phyloP scores from a whole-genome alignment of 208 protist species.

The Crithidia thermophila region DNA sequence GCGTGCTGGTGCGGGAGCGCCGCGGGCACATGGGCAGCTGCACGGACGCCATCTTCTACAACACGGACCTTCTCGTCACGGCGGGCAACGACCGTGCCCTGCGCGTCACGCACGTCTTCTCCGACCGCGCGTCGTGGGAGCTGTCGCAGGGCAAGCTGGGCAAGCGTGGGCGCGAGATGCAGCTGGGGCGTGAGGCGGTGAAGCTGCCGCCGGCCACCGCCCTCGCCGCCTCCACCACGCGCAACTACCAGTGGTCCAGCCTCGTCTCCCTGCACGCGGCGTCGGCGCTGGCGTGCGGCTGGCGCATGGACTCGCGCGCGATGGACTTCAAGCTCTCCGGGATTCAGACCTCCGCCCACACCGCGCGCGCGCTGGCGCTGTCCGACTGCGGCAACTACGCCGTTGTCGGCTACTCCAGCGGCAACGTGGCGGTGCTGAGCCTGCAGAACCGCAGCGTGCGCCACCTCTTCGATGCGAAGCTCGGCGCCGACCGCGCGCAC shows the following conservation, averaged over 20 bases:
- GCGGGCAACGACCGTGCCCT: slow-evolving; percentile 76
- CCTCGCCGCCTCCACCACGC: slow-evolving; percentile 61
- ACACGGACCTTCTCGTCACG: slow-evolving; percentile 82
- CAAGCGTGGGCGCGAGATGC: slow-evolving; percentile 64
- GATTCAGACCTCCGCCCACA: slow-evolving; percentile 70
- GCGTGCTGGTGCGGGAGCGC: slow-evolving; percentile 81
- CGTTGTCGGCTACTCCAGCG: slow-evolving; percentile 86
- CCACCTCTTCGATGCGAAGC: slow-evolving; percentile 68
- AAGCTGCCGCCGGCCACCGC: slow-evolving; percentile 77
- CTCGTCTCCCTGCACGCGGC: slow-evolving; percentile 80
- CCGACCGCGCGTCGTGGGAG: slow-evolving; percentile 88
- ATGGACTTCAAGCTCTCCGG: slow-evolving; percentile 82
- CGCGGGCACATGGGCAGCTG: slow-evolving; percentile 86
- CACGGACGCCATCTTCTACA: slow-evolving; percentile 84
- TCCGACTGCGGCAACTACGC: slow-evolving; percentile 91
- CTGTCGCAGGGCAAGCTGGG: slow-evolving; percentile 90
- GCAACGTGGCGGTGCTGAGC: slow-evolving; percentile 70
- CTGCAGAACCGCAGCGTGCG: slow-evolving; percentile 81
- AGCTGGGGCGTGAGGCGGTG: slow-evolving; percentile 58
- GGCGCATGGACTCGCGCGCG: slow-evolving; percentile 83
- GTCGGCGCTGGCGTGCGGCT: slow-evolving; percentile 70
- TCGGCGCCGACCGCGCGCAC: slow-evolving; percentile 53
- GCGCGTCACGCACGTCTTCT: slow-evolving; percentile 90
- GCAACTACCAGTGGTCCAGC: slow-evolving; percentile 90
- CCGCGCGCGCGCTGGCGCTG: slow-evolving; percentile 71